Conservation (phyloP, 2,329 filamentous ascomycete genomes). For the Basipetospora sp. region DNA sequence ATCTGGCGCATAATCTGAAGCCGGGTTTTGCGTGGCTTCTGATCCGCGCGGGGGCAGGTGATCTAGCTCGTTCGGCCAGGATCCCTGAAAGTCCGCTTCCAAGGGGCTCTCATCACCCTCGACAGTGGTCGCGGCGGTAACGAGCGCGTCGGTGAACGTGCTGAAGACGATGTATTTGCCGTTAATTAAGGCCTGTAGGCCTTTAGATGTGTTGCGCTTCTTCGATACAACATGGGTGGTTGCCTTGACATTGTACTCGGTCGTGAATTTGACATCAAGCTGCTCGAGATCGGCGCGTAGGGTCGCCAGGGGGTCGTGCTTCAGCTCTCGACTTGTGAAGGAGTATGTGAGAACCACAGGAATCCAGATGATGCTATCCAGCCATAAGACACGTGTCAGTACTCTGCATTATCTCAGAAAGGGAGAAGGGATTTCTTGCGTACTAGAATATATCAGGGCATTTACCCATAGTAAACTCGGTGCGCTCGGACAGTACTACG, state of each 20-base stretch:
- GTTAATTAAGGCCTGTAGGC: slow-evolving; percentile 72
- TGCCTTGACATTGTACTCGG: slow-evolving; percentile 51
- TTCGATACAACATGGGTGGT: slow-evolving; percentile 82
- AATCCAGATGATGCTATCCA: slow-evolving; percentile 62
- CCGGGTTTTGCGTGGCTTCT: slow-evolving; percentile 56
- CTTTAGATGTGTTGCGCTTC: slow-evolving; percentile 80
- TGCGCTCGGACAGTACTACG: slow-evolving; percentile 37
- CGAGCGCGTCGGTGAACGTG: slow-evolving; percentile 59
- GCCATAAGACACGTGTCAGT: slow-evolving; percentile 1
- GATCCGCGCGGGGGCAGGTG: slow-evolving; percentile 61
- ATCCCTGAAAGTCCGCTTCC: slow-evolving; percentile 62
- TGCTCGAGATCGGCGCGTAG: slow-evolving; percentile 57
- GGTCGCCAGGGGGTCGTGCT: slow-evolving; percentile 45
- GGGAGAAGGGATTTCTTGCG: slow-evolving; percentile 8
- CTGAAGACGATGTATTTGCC: slow-evolving; percentile 62
- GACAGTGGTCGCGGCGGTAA: slow-evolving; percentile 39
- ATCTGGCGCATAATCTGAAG: slow-evolving; percentile 60
- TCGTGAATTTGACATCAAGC: slow-evolving; percentile 74
- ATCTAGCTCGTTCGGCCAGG: slow-evolving; percentile 62
- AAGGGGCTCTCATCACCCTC: slow-evolving; percentile 41
- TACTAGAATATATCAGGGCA: slow-evolving; percentile 50
- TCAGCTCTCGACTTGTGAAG: slow-evolving; percentile 55
- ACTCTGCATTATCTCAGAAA: neutral
- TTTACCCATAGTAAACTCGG: slow-evolving; percentile 57
- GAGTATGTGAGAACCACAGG: slow-evolving; percentile 72